Evolutionary conservation across 768 basidiomycete genomes (phyloP), one percentile per base, ranked within the genome.

Genomic region (Lepiota subincarnata): DNA sequence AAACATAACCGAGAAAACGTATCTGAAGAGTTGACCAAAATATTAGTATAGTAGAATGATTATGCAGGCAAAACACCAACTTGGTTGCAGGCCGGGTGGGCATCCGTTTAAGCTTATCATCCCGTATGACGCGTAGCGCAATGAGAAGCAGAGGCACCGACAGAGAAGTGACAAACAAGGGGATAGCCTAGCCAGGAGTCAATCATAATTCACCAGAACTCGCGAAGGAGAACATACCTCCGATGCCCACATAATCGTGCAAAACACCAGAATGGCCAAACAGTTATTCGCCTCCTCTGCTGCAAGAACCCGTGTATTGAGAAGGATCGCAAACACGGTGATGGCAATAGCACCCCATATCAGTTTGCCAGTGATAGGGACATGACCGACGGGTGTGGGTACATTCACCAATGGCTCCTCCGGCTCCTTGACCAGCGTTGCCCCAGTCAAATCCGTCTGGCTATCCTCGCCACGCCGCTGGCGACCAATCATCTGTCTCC

Each of bases 151-250:
- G 73, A 0, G 97, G 97, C 3, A 98, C 86, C 46, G 88, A 75
- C 59, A 88, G 84, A 2, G 94, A 96, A 0, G 97, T 99, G n/a
- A 96, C 93, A 64, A 98, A 99, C 6, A 98, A 79, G 1, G 97
- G 94, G 55, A 98, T 94, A 19, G 95, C 93, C 92, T 96, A 58
- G 46, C n/a, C 28, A 40, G 55, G n/a, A 11, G 57, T 14, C 24
- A 40, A n/a, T 46, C 0, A 19, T 36, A 20, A 36, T 39, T 12
- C 20, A 38, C 35, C 3, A 19, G 26, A n/a, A 19, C 11, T 35
- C 20, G 55, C 28, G 45, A 36, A 40, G 37, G 12, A 28, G 4
- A 43, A 62, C 79, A 51, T 60, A 91, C 93, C 84, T 99, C 97
- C 4, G 93, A 88, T 16, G 96, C 96, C 97, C 97, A 98, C 50